Conservation (phyloP, 805 yeast genomes). For the Candida chilensis region DNA sequence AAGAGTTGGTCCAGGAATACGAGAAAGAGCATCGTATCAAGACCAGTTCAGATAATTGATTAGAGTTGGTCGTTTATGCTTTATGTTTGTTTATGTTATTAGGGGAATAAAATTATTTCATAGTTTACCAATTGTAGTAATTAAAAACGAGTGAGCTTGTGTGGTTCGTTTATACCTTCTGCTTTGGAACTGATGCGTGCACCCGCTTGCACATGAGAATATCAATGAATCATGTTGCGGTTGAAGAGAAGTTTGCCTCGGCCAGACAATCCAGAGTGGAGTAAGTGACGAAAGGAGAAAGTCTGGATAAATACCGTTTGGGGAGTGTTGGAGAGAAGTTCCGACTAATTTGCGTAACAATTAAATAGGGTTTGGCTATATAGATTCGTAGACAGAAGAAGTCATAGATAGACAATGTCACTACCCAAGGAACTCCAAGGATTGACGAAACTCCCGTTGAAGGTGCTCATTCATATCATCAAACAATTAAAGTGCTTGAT, state of each 20-base stretch:
- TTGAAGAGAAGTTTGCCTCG: no score
- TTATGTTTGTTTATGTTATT: background rate
- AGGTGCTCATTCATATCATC: conserved; percentile 16
- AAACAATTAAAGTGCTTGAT: conserved; percentile 12
- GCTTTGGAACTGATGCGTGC: no score
- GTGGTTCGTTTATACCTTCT: no score
- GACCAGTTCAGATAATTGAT: conserved; percentile 9
- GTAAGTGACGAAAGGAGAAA: no score
- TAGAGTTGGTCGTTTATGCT: no score
- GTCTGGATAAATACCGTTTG: background rate
- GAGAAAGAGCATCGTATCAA: conserved; percentile 20
- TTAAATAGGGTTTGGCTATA: background rate
- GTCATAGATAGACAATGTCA: background rate
- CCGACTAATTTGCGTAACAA: background rate
- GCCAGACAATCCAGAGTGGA: no score
- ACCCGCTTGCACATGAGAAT: no score
- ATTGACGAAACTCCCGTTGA: conserved; percentile 8
- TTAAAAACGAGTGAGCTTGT: no score
- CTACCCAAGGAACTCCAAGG: background rate
- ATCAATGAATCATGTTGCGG: no score
- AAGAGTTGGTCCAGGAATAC: conserved; percentile 19
- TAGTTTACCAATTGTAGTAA: background rate
- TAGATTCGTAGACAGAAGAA: background rate
- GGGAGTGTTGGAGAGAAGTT: background rate
- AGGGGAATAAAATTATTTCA: background rate